These are phyloP conservation scores for Colletotrichum somersetense DNA, from an alignment of 2,329 filamentous ascomycete genomes.

Conservation along the genomic window DNA sequence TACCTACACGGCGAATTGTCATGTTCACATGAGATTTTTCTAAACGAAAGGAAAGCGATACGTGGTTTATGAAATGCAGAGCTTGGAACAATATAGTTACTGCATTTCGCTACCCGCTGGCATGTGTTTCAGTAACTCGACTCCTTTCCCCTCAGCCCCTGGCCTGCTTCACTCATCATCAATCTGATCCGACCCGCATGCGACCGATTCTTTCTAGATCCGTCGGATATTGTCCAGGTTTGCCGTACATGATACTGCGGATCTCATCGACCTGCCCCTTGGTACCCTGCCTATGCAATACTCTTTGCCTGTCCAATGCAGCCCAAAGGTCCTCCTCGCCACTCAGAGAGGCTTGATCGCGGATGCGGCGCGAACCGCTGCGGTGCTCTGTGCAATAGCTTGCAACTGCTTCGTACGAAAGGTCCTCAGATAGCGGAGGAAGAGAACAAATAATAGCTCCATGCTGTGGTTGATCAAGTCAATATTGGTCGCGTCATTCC, in stretches of 20 bases:
- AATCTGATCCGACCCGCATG: background rate
- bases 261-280: background rate
- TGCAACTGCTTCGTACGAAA: slow-evolving; percentile 77
- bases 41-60: background rate
- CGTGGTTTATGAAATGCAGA: background rate
- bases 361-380: slow-evolving; percentile 51
- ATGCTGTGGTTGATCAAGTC: slow-evolving; percentile 72
- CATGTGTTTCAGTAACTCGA: background rate
- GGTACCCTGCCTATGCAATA: background rate
- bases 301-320: background rate
- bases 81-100: background rate
- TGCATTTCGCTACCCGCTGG: background rate
- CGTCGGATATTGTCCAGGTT: background rate
- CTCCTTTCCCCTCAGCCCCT: background rate
- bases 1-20: background rate
- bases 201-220: background rate
- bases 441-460: slow-evolving; percentile 86
- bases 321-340: too few species aligned
- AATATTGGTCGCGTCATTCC: background rate
- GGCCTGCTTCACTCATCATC: background rate
- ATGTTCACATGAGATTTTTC: background rate
- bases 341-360: slow-evolving; percentile 22
- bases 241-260: background rate
- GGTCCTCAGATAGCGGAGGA: slow-evolving; percentile 84
- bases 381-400: slow-evolving; percentile 73